These are phyloP conservation scores for Hypoxylon sp. DNA, from an alignment of 2,329 filamentous ascomycete genomes.

Conservation along the genomic window DNA sequence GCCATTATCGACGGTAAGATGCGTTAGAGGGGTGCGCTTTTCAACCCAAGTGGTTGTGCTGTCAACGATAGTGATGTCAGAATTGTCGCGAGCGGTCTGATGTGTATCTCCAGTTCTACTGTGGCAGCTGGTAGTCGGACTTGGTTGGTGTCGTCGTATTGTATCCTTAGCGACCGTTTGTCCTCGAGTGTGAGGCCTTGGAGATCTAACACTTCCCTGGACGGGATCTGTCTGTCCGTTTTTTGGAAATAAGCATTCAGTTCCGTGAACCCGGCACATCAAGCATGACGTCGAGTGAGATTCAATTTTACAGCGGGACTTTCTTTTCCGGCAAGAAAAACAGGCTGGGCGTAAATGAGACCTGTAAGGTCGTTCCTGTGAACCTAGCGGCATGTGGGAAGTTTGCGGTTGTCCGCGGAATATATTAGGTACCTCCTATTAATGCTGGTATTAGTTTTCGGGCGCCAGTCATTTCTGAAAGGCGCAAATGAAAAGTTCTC, in stretches of 20 bases:
- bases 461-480: neutral
- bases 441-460: neutral
- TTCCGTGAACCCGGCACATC: constrained; percentile 71
- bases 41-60: neutral
- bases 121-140: neutral
- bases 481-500: neutral
- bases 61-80: neutral
- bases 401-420: constrained; percentile 9
- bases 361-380: constrained; percentile 66
- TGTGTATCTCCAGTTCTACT: neutral
- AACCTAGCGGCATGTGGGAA: constrained; percentile 10
- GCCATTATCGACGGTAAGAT: neutral
- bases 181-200: neutral
- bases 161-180: too few species aligned
- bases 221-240: constrained; percentile 42
- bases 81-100: neutral
- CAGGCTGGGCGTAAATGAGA: constrained; percentile 74
- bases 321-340: constrained; percentile 71
- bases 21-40: neutral
- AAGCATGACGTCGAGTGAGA: constrained; percentile 67
- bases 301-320: constrained; percentile 73
- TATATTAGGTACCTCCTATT: too few species aligned
- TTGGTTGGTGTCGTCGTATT: neutral
- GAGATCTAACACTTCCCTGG: neutral
- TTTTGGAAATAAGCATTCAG: constrained; percentile 69